Conservation (phyloP, 2,329 filamentous ascomycete genomes). For the Fusarium kyushuense region DNA sequence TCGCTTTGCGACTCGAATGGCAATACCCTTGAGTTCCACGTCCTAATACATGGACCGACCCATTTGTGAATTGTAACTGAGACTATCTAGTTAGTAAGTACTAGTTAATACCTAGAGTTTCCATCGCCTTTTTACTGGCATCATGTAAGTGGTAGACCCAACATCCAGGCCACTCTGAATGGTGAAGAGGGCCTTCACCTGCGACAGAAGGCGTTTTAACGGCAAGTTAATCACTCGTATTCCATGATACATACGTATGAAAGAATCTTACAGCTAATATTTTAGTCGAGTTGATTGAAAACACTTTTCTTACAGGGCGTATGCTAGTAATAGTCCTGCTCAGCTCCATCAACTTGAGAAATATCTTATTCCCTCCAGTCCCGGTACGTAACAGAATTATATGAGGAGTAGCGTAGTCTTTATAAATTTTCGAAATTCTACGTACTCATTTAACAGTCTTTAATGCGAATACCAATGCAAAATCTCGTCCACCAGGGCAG, state of each 20-base stretch:
- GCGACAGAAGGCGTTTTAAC: not conserved
- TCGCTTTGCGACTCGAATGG: not conserved
- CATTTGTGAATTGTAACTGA: not conserved
- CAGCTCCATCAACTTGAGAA: not conserved
- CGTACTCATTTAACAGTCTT: not conserved
- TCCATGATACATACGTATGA: not conserved
- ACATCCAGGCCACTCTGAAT: not conserved
- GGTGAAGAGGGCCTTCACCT: not conserved
- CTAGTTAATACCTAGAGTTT: not conserved
- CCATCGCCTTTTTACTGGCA: not conserved
- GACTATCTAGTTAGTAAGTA: not conserved
- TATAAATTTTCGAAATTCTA: too few species aligned
- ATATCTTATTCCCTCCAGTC: not conserved
- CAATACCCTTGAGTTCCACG: not conserved
- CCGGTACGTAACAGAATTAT: not conserved
- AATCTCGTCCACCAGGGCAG: not conserved
- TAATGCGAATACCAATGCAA: not conserved
- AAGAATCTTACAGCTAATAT: not conserved
- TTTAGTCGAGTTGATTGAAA: not conserved
- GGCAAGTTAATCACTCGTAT: not conserved
- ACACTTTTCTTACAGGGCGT: not conserved
- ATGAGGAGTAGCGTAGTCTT: too few species aligned
- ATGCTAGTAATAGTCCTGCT: not conserved
- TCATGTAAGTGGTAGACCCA: not conserved
- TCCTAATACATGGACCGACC: not conserved